Conservation (phyloP, 2,329 filamentous ascomycete genomes). For the Aspergillus sp. region DNA sequence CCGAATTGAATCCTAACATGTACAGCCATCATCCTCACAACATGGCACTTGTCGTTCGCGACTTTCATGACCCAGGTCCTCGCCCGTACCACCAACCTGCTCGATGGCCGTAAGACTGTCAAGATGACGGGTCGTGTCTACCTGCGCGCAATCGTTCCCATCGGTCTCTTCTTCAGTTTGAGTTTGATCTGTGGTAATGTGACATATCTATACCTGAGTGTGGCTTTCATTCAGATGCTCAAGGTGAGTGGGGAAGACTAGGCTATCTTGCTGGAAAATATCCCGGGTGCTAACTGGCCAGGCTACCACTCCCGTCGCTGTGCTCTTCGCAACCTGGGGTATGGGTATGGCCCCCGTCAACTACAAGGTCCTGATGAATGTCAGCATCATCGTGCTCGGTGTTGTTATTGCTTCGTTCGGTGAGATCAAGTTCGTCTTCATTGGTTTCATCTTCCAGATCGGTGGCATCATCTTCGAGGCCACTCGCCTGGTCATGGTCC, state of each 20-base stretch:
- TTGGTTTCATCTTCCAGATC: conserved; percentile 61
- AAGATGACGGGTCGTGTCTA: conserved; percentile 97
- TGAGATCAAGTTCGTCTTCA: conserved; percentile 76
- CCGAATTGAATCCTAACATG: conserved; percentile 1
- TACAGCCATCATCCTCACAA: conserved; percentile 62
- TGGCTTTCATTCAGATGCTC: conserved; percentile 98
- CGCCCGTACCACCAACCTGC: conserved; percentile 76
- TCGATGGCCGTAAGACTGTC: conserved; percentile 90
- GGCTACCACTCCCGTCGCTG: conserved; percentile 91
- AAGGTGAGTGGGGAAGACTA: conserved; percentile 51
- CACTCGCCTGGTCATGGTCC: conserved; percentile 74
- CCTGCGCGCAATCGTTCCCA: conserved; percentile 84
- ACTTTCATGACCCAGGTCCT: conserved; percentile 91
- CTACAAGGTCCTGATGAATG: conserved; percentile 80
- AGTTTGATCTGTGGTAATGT: conserved; percentile 93
- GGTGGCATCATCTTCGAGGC: conserved; percentile 74
- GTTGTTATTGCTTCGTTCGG: conserved; percentile 90
- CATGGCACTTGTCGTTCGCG: conserved; percentile 91
- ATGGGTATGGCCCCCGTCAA: conserved; percentile 79
- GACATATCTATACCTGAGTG: conserved; percentile 87
- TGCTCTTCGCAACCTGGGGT: conserved; percentile 80
- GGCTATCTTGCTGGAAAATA: no score
- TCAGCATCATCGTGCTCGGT: conserved; percentile 88
- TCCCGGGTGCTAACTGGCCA: conserved; percentile 5
- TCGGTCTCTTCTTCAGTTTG: conserved; percentile 90